Conservation (phyloP, 1,139 yeast species). For the Taiozyma sp. region DNA sequence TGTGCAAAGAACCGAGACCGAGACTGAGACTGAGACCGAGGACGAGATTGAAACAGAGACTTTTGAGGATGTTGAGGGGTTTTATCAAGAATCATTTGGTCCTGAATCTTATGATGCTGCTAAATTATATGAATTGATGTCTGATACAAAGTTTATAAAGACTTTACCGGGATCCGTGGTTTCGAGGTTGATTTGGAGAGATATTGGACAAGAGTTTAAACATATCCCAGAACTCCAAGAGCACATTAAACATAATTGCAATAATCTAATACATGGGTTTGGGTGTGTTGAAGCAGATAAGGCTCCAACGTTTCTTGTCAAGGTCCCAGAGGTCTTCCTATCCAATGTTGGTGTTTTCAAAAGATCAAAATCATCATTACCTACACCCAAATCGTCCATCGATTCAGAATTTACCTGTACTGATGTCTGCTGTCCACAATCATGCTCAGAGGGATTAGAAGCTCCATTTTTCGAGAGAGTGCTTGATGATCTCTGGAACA, state of each 20-base stretch:
- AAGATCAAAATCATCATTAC: not conserved
- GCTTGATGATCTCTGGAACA: not conserved
- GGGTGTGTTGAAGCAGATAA: not conserved
- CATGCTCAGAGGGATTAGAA: not conserved
- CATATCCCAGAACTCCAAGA: not conserved
- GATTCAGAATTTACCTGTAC: not conserved
- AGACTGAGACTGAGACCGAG: no score
- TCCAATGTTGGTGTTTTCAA: not conserved
- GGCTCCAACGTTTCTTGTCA: constrained; percentile 1
- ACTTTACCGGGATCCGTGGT: constrained; percentile 1
- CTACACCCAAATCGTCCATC: not conserved
- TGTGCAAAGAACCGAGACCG: not conserved
- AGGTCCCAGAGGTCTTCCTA: not conserved
- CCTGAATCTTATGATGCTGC: not conserved
- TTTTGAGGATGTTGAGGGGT: constrained; percentile 1
- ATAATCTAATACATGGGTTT: not conserved
- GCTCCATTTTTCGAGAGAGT: not conserved
- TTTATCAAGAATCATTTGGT: constrained; percentile 2
- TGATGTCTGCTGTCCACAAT: not conserved
- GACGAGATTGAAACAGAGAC: no score
- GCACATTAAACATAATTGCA: not conserved
- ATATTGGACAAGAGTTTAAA: constrained; percentile 1
- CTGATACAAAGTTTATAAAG: not conserved
- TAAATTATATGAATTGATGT: not conserved
- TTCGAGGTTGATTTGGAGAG: constrained; percentile 1